Conservation (phyloP, 1,139 yeast species). For the Saccharomyces hybrid region DNA sequence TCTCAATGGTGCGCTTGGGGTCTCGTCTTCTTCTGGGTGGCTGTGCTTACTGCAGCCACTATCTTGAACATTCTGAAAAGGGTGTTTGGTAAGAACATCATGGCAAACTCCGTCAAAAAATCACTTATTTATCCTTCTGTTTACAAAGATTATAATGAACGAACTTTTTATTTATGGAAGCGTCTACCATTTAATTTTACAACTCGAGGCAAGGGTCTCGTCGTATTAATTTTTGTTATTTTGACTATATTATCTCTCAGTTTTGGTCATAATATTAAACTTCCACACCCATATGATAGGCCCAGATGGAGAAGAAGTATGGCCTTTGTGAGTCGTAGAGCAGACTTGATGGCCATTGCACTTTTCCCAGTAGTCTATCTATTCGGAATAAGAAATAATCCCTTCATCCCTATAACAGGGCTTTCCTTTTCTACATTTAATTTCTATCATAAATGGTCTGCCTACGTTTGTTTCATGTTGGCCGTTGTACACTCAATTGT, state of each 20-base stretch:
- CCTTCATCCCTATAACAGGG: slow-evolving; percentile 45
- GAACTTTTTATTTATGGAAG: slow-evolving; percentile 27
- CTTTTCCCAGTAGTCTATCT: slow-evolving; percentile 47
- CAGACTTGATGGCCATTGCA: slow-evolving; percentile 44
- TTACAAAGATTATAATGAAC: slow-evolving; percentile 34
- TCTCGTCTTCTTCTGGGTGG: slow-evolving; percentile 35
- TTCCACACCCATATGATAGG: slow-evolving; percentile 39
- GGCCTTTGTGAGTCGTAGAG: slow-evolving; percentile 47
- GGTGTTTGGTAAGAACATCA: slow-evolving; percentile 16
- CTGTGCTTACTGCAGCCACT: slow-evolving; percentile 29
- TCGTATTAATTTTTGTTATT: slow-evolving; percentile 35
- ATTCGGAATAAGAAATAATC: slow-evolving; percentile 56
- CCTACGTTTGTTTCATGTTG: slow-evolving; percentile 33
- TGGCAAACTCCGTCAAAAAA: slow-evolving; percentile 18
- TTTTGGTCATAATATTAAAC: slow-evolving; percentile 34
- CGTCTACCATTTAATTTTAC: slow-evolving; percentile 39
- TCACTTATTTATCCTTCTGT: slow-evolving; percentile 41
- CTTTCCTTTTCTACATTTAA: slow-evolving; percentile 42
- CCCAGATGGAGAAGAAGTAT: slow-evolving; percentile 34
- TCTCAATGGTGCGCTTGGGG: slow-evolving; percentile 40
- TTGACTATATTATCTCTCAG: slow-evolving; percentile 34
- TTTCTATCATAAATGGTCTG: slow-evolving; percentile 41
- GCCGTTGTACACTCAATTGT: slow-evolving; percentile 48
- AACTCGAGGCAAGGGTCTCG: slow-evolving; percentile 41
- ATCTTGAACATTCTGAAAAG: slow-evolving; percentile 26